Conservation (phyloP, 768 basidiomycete genomes). For the Pisolithus albus region DNA sequence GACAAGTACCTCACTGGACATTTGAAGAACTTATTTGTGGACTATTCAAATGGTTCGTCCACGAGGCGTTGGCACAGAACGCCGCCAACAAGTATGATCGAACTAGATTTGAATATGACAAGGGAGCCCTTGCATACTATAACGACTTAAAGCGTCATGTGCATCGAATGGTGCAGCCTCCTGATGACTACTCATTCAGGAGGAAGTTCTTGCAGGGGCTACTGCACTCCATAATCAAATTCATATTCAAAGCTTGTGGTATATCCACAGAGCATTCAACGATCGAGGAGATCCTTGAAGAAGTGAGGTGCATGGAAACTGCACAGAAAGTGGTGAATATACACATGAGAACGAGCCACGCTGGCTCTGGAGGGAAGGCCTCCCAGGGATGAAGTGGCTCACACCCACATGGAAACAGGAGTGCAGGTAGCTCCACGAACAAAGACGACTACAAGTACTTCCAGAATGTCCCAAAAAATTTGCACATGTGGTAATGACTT, state of each 20-base stretch:
- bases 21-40: not conserved
- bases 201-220: not conserved
- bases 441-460: no score
- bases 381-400: not conserved
- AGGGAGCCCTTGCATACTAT: not conserved
- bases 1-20: no score
- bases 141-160: no score
- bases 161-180: no score
- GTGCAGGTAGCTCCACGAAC: no score
- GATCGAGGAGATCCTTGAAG: not conserved
- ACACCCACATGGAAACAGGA: no score
- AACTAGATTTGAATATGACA: not conserved
- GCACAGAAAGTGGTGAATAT: not conserved
- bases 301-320: not conserved
- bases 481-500: no score
- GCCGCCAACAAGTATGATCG: not conserved
- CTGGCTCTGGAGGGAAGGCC: not conserved
- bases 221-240: not conserved
- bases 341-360: not conserved
- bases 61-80: not conserved
- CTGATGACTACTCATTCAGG: conserved; percentile 1
- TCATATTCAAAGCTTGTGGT: not conserved
- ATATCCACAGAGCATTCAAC: not conserved
- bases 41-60: not conserved
- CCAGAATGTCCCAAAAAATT: no score